phyloP scores from a whole-genome alignment of 2,329 filamentous ascomycete species.

The Diplodia seriata region DNA sequence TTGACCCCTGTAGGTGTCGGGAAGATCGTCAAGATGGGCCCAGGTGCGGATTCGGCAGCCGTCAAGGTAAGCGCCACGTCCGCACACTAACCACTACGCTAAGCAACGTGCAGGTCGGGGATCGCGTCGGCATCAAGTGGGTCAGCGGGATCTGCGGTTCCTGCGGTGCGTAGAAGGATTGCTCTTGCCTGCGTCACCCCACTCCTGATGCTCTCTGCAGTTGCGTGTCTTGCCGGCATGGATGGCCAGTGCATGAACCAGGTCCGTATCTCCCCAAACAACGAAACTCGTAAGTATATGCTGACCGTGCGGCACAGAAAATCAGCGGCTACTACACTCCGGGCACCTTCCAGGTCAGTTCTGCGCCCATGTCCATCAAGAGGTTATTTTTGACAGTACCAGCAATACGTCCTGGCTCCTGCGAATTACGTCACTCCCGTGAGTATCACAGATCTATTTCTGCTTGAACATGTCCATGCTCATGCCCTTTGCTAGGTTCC shows the following conservation, averaged over 20 bases:
- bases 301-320: conserved; percentile 40
- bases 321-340: conserved; percentile 72
- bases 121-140: conserved; percentile 76
- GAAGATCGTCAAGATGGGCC: conserved; percentile 69
- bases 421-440: conserved; percentile 75
- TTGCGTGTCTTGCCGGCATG: conserved; percentile 61
- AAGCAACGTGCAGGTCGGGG: conserved; percentile 56
- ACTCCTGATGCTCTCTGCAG: not conserved
- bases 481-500: conserved; percentile 54
- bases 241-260: conserved; percentile 64
- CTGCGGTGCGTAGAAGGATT: conserved; percentile 41
- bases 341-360: conserved; percentile 66
- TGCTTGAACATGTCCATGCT: not conserved
- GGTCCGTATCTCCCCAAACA: not conserved
- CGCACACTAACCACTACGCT: not conserved
- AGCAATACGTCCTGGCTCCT: conserved; percentile 70
- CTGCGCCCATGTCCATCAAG: no score
- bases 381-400: not conserved
- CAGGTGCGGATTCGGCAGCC: conserved; percentile 61
- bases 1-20: conserved; percentile 60
- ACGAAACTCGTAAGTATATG: no score
- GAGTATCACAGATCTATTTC: not conserved
- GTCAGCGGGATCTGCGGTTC: conserved; percentile 62
- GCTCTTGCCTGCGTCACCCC: not conserved
- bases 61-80: conserved; percentile 53